phyloP scores from a whole-genome alignment of 805 yeast genomes.

The Saturnispora saitoi region DNA sequence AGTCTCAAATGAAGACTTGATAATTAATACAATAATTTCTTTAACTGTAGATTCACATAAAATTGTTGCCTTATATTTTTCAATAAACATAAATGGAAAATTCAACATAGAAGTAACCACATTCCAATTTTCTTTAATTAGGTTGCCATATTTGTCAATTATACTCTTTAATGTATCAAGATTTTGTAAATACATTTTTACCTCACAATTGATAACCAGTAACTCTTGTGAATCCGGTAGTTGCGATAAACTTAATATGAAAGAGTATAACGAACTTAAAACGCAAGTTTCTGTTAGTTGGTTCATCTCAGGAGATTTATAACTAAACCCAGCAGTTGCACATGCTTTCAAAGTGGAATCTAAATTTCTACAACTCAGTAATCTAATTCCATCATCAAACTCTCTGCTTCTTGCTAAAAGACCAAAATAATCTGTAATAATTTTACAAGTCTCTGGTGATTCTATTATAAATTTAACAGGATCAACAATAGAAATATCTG shows the following conservation, averaged over 20 bases:
- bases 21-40: conserved; percentile 43
- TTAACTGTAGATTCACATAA: conserved; percentile 29
- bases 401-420: conserved; percentile 37
- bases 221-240: conserved; percentile 34
- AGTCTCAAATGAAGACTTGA: conserved; percentile 69
- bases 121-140: conserved; percentile 56
- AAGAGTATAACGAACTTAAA: conserved; percentile 38
- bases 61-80: conserved; percentile 16
- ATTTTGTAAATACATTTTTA: conserved; percentile 55
- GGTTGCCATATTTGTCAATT: conserved; percentile 70
- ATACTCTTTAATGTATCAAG: conserved; percentile 60
- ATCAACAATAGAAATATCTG: conserved; percentile 44
- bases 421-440: conserved; percentile 39
- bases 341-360: conserved; percentile 39
- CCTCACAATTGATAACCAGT: conserved; percentile 46
- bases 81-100: conserved; percentile 46
- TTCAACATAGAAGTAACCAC: conserved; percentile 53
- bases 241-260: conserved; percentile 35
- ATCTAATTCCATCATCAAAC: conserved; percentile 36
- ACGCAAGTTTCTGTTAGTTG: conserved; percentile 38
- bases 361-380: conserved; percentile 42
- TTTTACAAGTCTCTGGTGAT: conserved; percentile 39
- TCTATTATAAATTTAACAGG: conserved; percentile 40
- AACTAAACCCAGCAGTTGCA: conserved; percentile 34
- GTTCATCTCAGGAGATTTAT: conserved; percentile 6